Conservation (phyloP, 225 moss, liverwort and hornwort genomes). For the Asterella californica region DNA sequence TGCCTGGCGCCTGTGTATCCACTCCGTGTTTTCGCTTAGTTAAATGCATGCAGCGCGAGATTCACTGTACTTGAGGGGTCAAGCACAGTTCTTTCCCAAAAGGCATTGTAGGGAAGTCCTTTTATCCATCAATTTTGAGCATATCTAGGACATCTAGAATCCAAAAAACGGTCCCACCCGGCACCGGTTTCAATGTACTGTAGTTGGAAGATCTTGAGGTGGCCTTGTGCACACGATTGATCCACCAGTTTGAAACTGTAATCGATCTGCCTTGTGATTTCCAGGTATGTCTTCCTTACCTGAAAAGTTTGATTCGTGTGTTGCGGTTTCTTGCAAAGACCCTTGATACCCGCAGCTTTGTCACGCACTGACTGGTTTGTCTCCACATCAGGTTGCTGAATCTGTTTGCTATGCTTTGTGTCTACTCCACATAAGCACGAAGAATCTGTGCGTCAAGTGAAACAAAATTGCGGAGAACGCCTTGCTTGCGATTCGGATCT, state of each 20-base stretch:
- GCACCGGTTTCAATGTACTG: background rate
- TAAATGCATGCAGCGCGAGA: background rate
- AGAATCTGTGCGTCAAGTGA: background rate
- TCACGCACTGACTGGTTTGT: background rate
- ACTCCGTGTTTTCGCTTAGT: background rate
- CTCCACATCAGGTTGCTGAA: background rate
- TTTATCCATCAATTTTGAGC: background rate
- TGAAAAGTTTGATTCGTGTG: background rate
- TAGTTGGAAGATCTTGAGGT: background rate
- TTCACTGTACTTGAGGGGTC: background rate
- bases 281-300: background rate
- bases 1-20: background rate
- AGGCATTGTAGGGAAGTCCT: background rate
- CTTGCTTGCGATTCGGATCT: background rate
- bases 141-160: background rate
- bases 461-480: conserved; percentile 2
- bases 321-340: background rate
- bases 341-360: background rate
- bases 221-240: background rate
- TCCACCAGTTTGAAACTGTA: background rate
- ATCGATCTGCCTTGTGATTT: background rate
- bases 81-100: background rate
- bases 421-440: background rate
- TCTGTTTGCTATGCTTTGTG: background rate
- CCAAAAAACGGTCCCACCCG: background rate